Base-by-base conservation (phyloP, 176 grass and related monocot species). In the Calamus simplicifolius region DNA sequence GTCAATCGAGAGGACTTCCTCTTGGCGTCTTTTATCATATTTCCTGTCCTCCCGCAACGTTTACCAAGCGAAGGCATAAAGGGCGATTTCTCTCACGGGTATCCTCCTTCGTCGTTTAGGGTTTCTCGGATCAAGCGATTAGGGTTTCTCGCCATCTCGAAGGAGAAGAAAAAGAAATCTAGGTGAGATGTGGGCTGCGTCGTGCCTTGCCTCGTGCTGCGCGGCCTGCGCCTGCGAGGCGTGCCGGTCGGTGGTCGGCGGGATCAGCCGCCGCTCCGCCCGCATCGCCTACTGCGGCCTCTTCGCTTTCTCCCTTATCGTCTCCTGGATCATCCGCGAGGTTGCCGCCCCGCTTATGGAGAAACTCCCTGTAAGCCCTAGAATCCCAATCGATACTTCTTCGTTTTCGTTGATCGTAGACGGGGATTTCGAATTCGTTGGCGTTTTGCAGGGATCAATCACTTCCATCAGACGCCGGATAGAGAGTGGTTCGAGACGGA, bases 401-500 rank as follows among this genome's bases (percentile, higher is more conserved):
- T 43, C 35, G 10, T 13, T 43, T 43, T 43, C 10, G 35, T 43
- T 12, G 31, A 23, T 57, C 50, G 21, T 12, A 21, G 13, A 67
- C 5, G 35, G 28, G 69, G 13, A 18, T 19, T 51, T 50, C 17
- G 49, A 2, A 50, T 25, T 19, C 31, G 19, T 48, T 4, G 17
- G 30, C 29, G 3, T 26, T 75, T 51, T 62, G 54, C 67, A 98
- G 93, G 93, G 93, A 98, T 98, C 67, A 98, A 92, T 77, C 93
- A 98, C 87, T 98, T 98, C 76, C 73, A 80, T 62, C 81, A 81
- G 70, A 98, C 93, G 5, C 93, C 93, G 16, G 87, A 92, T 73
- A 85, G 93, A 58, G 93, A 98, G 77, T 98, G 93, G 93, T 98
- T 98, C 58, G 87, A 98, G 84, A 98, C 87, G 21, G 93, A 98